Percentiles rank a stretch among this genome's conserved stretches.
Evolutionary conservation across 192 early-diverging fungal species (phyloP).

Genomic region (Spinellus fusiger): DNA sequence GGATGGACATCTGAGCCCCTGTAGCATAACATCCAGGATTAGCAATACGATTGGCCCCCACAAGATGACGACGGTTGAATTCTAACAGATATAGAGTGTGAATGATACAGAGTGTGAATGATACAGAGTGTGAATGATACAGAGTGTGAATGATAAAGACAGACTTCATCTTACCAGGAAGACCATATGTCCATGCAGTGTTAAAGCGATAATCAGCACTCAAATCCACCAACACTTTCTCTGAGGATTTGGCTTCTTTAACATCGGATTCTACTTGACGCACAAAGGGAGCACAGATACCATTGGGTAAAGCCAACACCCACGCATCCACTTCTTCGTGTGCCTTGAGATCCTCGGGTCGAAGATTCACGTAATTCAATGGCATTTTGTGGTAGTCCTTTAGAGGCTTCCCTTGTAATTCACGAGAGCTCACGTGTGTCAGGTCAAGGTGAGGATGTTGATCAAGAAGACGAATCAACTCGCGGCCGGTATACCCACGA

Average conservation of each 20-base stretch:
- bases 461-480: conserved; percentile 87
- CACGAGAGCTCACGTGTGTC: conserved; percentile 88
- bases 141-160: background rate
- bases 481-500: conserved; percentile 93
- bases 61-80: conserved; percentile 65
- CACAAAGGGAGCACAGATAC: conserved; percentile 91
- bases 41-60: conserved; percentile 64
- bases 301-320: conserved; percentile 96
- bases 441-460: conserved; percentile 82
- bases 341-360: conserved; percentile 50
- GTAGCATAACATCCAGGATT: conserved; percentile 99
- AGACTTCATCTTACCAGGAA: conserved; percentile 42
- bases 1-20: conserved; percentile 85
- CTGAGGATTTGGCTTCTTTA: conserved; percentile 41
- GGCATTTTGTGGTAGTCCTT: conserved; percentile 63
- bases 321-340: conserved; percentile 80
- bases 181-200: conserved; percentile 81
- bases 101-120: background rate
- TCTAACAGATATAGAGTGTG: conserved; percentile 35
- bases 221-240: conserved; percentile 79
- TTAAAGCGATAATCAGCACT: conserved; percentile 93
- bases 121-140: background rate
- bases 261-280: conserved; percentile 57
- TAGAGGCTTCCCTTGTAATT: conserved; percentile 84
- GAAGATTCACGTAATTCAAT: conserved; percentile 78